Base-by-base conservation (phyloP, 2,329 filamentous ascomycete species). In the Lecanicillium sp. region DNA sequence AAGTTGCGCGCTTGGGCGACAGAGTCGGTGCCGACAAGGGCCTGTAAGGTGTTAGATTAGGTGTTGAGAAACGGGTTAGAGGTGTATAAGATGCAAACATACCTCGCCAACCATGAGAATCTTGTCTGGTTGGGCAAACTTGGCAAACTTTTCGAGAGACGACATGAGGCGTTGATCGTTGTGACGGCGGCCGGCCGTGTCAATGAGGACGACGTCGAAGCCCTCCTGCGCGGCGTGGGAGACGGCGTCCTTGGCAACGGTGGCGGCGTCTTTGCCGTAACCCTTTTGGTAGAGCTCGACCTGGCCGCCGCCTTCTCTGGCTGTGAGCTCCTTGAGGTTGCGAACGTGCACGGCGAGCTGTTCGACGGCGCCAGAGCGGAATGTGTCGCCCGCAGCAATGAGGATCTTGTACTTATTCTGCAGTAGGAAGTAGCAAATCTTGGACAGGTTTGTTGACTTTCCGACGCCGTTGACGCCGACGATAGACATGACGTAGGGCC, bases 391-490 rank as follows among this genome's bases (percentile, higher is more conserved):
- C 9, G 92, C 90, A 12, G 87, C 90, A 49, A 98, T 87, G 41
- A 98, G 75, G 13, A 98, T 88, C 55, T 85, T 85, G 69, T 95
- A 94, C 59, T 94, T 89, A 69, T 98, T 98, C 62, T 98, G 90
- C 22, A 98, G 72, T 28, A 98, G 72, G 68, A 98, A 98, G 66
- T 92, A 98, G 61, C 89, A 94, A 49, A 98, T 95, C 64, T 98
- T 98, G 61, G 87, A 90, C 28, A 98, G 72, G 58, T 96, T 97
- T 37, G 92, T 98, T 13, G 89, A 96, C 67, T 98, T 98, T 56
- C 92, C 92, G 28, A 98, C 92, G 39, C 92, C 92, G 60, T 98
- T 98, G 57, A 98, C 92, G 45, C 92, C 92, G 31, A 98, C 92
- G 45, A 98, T 95, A 41, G 88, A 96, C 58, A 98, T 94, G 53